phyloP scores from a whole-genome alignment of 1,284 basidiomycete species.

The Takashimella koratensis region DNA sequence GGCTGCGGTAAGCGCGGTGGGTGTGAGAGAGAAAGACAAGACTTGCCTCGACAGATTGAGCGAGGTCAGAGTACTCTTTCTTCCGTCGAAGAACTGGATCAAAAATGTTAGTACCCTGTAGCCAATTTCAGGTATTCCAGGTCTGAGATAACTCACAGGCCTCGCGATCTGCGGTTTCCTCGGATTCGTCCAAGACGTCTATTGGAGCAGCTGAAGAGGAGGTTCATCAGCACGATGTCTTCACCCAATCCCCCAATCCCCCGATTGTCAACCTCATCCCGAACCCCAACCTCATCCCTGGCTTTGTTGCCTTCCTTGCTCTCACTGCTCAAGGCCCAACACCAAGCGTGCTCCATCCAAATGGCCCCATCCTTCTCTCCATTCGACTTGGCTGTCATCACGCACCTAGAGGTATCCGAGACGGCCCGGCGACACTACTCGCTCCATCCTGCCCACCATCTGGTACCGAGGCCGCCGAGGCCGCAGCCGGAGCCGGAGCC shows the following conservation, averaged over 20 bases:
- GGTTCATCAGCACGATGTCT: too few relatives aligned
- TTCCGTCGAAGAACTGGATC: conserved; percentile 26
- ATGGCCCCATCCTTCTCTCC: conserved; percentile 8
- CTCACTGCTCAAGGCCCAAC: too few relatives aligned
- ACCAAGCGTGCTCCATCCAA: too few relatives aligned
- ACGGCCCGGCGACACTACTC: not conserved
- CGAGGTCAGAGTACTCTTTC: conserved; percentile 40
- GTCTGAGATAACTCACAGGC: conserved; percentile 14
- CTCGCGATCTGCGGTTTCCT: not conserved
- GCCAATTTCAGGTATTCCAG: conserved; percentile 31
- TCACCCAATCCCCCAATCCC: too few relatives aligned
- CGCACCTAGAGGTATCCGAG: not conserved
- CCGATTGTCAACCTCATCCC: too few relatives aligned
- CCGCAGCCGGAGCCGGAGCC: not conserved
- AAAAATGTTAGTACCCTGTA: conserved; percentile 14
- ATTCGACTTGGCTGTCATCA: not conserved
- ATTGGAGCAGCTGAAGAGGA: not conserved
- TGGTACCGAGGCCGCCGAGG: not conserved
- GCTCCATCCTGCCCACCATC: not conserved
- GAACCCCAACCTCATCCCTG: too few relatives aligned
- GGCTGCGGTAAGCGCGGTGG: not conserved
- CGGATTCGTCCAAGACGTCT: not conserved
- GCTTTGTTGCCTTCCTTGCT: too few relatives aligned
- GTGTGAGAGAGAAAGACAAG: not conserved
- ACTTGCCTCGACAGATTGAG: conserved; percentile 36